phyloP scores from a whole-genome alignment of 2,329 filamentous ascomycete genomes.

The Trematosphaeria pertusa region DNA sequence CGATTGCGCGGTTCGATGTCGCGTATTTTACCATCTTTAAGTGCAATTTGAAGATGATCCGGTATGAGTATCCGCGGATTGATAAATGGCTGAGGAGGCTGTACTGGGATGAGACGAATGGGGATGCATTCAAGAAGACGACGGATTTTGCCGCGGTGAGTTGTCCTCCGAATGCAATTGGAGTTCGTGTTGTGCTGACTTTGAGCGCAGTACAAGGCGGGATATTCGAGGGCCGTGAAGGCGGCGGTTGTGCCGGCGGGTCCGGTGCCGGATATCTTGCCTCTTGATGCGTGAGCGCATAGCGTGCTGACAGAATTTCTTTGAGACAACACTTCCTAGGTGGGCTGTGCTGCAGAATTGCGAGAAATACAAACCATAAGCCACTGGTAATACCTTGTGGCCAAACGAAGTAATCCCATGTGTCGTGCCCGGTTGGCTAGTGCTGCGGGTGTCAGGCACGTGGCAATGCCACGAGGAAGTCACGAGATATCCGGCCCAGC shows the following conservation, averaged over 20 bases:
- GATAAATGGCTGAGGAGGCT: constrained; percentile 80
- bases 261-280: constrained; percentile 30
- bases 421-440: too few relatives aligned
- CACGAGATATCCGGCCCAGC: too few relatives aligned
- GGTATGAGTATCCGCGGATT: constrained; percentile 78
- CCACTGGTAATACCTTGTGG: too few relatives aligned
- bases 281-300: constrained; percentile 1
- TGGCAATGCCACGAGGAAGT: too few relatives aligned
- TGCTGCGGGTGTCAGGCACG: too few relatives aligned
- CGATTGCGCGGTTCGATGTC: constrained; percentile 53
- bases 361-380: too few relatives aligned
- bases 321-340: too few relatives aligned
- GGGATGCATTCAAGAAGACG: constrained; percentile 34
- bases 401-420: too few relatives aligned
- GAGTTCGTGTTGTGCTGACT: too few relatives aligned
- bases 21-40: constrained; percentile 65
- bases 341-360: too few relatives aligned
- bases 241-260: constrained; percentile 28
- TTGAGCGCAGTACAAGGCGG: constrained; percentile 20
- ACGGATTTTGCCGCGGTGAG: constrained; percentile 22
- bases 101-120: constrained; percentile 71
- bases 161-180: constrained; percentile 1
- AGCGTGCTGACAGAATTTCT: too few relatives aligned
- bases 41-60: constrained; percentile 83
- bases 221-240: constrained; percentile 14